These are phyloP conservation scores for Blumeriella jaapii DNA, from an alignment of 2,329 filamentous ascomycete genomes.

Conservation along the genomic window DNA sequence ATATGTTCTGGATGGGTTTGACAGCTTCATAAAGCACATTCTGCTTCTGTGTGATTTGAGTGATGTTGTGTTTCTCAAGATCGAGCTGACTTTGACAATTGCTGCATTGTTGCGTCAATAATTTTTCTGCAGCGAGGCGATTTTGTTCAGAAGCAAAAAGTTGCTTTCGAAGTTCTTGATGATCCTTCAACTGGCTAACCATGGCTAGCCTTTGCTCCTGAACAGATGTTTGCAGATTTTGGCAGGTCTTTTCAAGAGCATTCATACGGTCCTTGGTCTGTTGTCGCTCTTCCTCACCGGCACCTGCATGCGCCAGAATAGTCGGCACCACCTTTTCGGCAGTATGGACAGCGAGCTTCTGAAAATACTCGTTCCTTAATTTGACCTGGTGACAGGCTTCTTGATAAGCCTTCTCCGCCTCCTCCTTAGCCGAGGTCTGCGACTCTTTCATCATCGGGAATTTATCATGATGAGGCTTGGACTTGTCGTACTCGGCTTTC, in stretches of 20 bases:
- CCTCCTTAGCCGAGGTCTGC: slow-evolving; percentile 7
- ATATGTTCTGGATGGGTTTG: background rate
- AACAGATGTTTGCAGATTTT: slow-evolving; percentile 5
- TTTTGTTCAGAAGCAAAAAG: background rate
- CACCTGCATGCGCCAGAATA: slow-evolving; percentile 1
- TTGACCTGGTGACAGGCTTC: slow-evolving; percentile 2
- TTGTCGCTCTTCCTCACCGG: slow-evolving; percentile 1
- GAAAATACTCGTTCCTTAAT: slow-evolving; percentile 3
- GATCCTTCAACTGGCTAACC: background rate
- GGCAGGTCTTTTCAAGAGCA: slow-evolving; percentile 6
- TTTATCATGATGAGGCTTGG: slow-evolving; percentile 9
- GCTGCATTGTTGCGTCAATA: no score
- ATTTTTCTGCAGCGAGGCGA: no score
- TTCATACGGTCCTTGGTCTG: slow-evolving; percentile 1
- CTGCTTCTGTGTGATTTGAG: no score
- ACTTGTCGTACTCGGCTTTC: slow-evolving; percentile 6
- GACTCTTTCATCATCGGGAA: slow-evolving; percentile 12
- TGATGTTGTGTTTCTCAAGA: no score
- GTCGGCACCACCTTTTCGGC: slow-evolving; percentile 5
- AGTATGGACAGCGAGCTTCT: background rate
- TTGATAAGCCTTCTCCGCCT: slow-evolving; percentile 9
- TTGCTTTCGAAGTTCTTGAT: background rate
- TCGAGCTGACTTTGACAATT: no score
- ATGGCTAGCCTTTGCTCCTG: background rate
- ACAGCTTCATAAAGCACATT: no score